phyloP scores from a whole-genome alignment of 495 filamentous ascomycete species.

The Penicillium silybi region DNA sequence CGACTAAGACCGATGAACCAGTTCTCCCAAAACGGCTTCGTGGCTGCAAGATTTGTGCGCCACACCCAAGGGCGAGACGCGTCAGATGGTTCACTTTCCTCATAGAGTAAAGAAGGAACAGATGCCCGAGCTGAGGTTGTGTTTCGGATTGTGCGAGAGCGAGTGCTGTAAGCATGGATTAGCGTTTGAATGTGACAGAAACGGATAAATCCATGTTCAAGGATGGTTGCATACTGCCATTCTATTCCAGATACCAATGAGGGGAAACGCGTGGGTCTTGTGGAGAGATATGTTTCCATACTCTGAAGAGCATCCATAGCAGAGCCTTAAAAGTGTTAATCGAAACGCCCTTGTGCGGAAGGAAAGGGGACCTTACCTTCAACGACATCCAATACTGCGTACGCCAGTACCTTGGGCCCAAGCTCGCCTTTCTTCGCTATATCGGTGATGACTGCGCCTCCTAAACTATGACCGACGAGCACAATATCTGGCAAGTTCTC shows the following conservation, averaged over 20 bases:
- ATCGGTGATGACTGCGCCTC: constrained; percentile 91
- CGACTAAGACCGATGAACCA: constrained; percentile 88
- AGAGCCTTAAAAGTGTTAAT: constrained; percentile 39
- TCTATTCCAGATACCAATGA: constrained; percentile 76
- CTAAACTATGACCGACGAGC: constrained; percentile 90
- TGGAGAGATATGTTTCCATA: constrained; percentile 89
- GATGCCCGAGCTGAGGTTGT: constrained; percentile 72
- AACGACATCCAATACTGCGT: constrained; percentile 91
- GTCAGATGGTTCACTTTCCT: constrained; percentile 36
- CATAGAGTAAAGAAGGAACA: constrained; percentile 75
- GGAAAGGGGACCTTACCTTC: constrained; percentile 53
- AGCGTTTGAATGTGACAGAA: neutral
- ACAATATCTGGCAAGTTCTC: constrained; percentile 66
- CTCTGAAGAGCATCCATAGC: constrained; percentile 90
- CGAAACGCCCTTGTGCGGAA: neutral
- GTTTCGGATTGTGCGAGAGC: constrained; percentile 85
- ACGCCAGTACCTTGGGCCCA: constrained; percentile 69
- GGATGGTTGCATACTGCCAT: constrained; percentile 66
- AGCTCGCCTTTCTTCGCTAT: constrained; percentile 64
- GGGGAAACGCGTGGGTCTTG: constrained; percentile 73
- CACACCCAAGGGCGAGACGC: constrained; percentile 61
- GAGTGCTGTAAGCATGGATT: constrained; percentile 44
- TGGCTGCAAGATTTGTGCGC: constrained; percentile 79
- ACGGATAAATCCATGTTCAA: neutral
- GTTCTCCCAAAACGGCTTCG: constrained; percentile 87